Evolutionary conservation across 257 asterid genomes (phyloP), one percentile per base, ranked within the genome.

Genomic region (Scutellaria minor): DNA sequence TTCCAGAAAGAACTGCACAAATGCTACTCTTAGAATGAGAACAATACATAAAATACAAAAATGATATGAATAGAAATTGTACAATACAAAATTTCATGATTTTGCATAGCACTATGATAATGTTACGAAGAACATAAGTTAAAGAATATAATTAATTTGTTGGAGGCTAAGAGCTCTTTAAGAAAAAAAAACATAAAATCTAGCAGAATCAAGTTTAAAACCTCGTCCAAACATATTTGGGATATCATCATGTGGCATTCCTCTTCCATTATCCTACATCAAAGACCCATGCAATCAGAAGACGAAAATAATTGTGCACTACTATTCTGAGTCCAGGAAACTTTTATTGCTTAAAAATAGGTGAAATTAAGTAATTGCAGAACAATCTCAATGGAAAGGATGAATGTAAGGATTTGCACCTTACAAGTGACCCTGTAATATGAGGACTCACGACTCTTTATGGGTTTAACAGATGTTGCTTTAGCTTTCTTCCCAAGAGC

Each of bases 151-250:
- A 54, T 40, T 14, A 24, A 58, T n/a, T 12, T 27, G 47, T 47
- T 47, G 12, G n/a, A 10, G 37, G 37, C 37, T 24, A 65, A 63
- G 44, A 45, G 57, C 14, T 39, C n/a, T 10, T 10, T 4, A 44
- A 63, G 7, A 39, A 54, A 47, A 1, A 1, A 31, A 31, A 4
- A 56, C 54, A 46, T 7, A 51, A 60, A 40, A 66, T 40, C n/a
- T 37, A 52, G 24, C 74, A 60, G n/a, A 53, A 79, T 77, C 69
- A 56, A 77, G 65, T 44, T 61, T 45, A 60, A 71, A 51, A 92
- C 97, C 97, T 92, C 97, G 83, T 50, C 97, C 97, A 83, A 92
- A 89, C 97, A 92, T 92, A 81, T 92, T 89, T 24, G 97, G 97
- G 73, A 92, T 92, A 85, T 92, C 97, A 72, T 92, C 97, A 69